Evolutionary conservation across 108 stramenopile genomes (phyloP).

Genomic region (Fragilariopsis cylindrus): DNA sequence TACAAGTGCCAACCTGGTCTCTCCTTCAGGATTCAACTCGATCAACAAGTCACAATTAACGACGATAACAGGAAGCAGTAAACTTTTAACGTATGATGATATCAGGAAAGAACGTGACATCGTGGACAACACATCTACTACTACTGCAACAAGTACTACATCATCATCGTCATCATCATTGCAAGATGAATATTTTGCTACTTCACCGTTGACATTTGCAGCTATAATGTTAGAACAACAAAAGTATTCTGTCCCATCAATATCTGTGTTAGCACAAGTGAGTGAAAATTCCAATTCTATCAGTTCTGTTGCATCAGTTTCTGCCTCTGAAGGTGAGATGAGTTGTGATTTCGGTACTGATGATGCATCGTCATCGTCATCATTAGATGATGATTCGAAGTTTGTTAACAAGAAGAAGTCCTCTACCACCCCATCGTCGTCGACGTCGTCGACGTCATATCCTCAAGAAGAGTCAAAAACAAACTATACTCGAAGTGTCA

Average conservation of each 20-base stretch:
- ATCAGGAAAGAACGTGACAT: too few relatives aligned
- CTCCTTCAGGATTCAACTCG: constrained; percentile 17
- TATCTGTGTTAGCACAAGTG: background rate
- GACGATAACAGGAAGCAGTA: too few relatives aligned
- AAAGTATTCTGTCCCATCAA: background rate
- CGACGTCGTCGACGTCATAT: background rate
- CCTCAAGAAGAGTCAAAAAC: background rate
- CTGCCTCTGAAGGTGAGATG: constrained; percentile 27
- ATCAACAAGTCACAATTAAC: constrained; percentile 4
- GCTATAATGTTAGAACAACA: background rate
- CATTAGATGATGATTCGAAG: background rate
- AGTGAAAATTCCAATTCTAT: background rate
- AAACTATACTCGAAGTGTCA: constrained; percentile 14
- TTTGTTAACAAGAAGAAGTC: constrained; percentile 9
- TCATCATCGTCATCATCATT: background rate
- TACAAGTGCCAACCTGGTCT: constrained; percentile 18
- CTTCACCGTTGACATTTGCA: constrained; percentile 1
- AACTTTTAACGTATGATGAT: too few relatives aligned
- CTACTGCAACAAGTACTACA: background rate
- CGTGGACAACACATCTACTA: too few relatives aligned
- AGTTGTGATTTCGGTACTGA: constrained; percentile 7
- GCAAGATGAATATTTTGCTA: constrained; percentile 2
- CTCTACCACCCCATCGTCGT: too few relatives aligned
- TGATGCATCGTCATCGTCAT: background rate
- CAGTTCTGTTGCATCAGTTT: constrained; percentile 21